Evolutionary conservation across 192 early-diverging fungal species (phyloP).

Genomic region (Phycomyces blakesleeanus): DNA sequence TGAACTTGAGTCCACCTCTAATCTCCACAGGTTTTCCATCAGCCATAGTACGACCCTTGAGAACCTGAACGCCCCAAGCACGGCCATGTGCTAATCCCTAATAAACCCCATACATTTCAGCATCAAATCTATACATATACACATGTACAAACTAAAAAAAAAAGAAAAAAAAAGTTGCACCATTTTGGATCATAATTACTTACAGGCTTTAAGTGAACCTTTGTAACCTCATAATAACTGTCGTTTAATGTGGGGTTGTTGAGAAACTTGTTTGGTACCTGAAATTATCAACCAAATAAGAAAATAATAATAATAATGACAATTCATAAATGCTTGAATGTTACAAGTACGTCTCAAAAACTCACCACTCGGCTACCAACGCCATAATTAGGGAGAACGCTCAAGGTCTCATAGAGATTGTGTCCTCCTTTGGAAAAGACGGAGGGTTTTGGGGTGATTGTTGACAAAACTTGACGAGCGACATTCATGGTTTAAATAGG

Average conservation of each 20-base stretch:
- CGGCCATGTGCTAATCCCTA: constrained; percentile 16
- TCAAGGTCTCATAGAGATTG: constrained; percentile 10
- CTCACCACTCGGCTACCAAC: constrained; percentile 15
- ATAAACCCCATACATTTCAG: not conserved
- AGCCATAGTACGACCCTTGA: constrained; percentile 18
- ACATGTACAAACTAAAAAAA: not conserved
- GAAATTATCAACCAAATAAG: not conserved
- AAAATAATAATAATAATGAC: not conserved
- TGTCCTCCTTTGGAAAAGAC: constrained; percentile 13
- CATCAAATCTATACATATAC: not conserved
- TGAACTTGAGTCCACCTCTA: constrained; percentile 14
- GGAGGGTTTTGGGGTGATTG: no score
- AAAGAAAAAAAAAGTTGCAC: no score
- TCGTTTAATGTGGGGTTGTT: constrained; percentile 15
- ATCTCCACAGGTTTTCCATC: constrained; percentile 21
- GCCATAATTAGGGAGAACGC: constrained; percentile 17
- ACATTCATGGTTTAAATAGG: no score
- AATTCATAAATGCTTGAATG: no score
- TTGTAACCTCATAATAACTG: constrained; percentile 27
- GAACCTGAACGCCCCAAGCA: constrained; percentile 23
- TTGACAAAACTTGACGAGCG: no score
- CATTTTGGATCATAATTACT: no score
- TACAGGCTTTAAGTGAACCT: constrained; percentile 16
- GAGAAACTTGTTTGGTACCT: constrained; percentile 17
- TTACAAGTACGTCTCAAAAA: not conserved